Evolutionary conservation across 495 filamentous ascomycete species (phyloP).

Genomic region (Rostrohypoxylon terebratum): DNA sequence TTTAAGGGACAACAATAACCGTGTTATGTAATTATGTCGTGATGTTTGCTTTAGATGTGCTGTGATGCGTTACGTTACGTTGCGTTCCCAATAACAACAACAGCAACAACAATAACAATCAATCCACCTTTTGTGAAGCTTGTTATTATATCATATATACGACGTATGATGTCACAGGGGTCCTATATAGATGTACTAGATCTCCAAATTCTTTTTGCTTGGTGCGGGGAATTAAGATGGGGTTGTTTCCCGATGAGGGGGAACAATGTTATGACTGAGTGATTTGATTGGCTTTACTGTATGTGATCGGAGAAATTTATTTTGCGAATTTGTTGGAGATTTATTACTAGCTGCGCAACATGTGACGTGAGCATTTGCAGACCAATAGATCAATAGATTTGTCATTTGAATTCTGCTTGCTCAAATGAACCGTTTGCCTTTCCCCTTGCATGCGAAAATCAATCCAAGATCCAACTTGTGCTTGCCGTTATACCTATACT

Average conservation of each 20-base stretch:
- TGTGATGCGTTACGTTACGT: background rate
- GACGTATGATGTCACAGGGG: slow-evolving; percentile 38
- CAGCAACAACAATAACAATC: background rate
- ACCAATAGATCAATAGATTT: background rate
- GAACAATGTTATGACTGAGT: background rate
- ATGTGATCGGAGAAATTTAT: slow-evolving; percentile 10
- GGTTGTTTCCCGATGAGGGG: slow-evolving; percentile 26
- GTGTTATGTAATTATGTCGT: background rate
- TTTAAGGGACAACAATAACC: background rate
- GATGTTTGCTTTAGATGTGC: background rate
- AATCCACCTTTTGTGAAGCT: no score
- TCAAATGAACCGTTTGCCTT: background rate
- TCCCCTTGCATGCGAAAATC: background rate
- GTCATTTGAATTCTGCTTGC: background rate
- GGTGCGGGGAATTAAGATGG: slow-evolving; percentile 32
- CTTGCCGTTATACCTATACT: background rate
- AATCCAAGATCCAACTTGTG: background rate
- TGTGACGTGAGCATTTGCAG: background rate
- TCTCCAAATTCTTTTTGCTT: slow-evolving; percentile 8
- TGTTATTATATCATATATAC: background rate
- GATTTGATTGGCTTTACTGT: slow-evolving; percentile 10
- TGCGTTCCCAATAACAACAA: background rate
- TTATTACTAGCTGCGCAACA: background rate
- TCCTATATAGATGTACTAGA: no score
- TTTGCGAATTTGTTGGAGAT: slow-evolving; percentile 11